These are phyloP conservation scores for Clavulina sp. DNA, from an alignment of 768 basidiomycete genomes.

Conservation along the genomic window DNA sequence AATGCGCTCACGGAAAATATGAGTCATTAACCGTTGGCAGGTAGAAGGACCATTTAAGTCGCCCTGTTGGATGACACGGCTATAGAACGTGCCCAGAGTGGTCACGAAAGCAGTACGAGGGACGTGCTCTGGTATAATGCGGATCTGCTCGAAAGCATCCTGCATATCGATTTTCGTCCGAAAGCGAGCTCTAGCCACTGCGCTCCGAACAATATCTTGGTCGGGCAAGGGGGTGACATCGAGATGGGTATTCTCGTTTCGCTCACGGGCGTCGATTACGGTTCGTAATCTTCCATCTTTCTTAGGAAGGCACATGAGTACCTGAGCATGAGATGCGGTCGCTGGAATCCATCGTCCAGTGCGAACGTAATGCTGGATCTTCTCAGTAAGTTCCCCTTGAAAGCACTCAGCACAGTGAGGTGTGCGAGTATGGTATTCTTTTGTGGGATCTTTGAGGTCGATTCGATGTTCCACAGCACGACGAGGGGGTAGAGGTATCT, in stretches of 20 bases:
- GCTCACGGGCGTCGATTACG: constrained; percentile 20
- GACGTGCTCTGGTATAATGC: constrained; percentile 15
- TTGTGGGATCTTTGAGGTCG: constrained; percentile 21
- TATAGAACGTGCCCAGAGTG: constrained; percentile 22
- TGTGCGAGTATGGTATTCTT: constrained; percentile 18
- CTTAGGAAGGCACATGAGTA: constrained; percentile 1
- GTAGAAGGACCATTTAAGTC: constrained; percentile 31
- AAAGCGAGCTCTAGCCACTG: constrained; percentile 19
- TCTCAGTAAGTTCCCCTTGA: constrained; percentile 17
- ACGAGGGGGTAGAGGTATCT: constrained; percentile 26
- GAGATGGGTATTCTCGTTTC: constrained; percentile 26
- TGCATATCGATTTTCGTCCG: constrained; percentile 26
- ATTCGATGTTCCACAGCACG: constrained; percentile 27
- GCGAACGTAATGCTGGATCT: constrained; percentile 18
- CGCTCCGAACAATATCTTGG: constrained; percentile 23
- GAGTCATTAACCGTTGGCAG: constrained; percentile 28
- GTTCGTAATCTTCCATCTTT: constrained; percentile 21
- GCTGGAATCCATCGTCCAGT: constrained; percentile 22
- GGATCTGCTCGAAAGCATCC: constrained; percentile 29
- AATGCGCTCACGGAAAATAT: constrained; percentile 25
- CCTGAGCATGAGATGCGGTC: background rate
- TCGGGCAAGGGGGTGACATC: constrained; percentile 27
- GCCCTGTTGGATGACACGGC: constrained; percentile 27
- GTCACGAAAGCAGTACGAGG: constrained; percentile 19
- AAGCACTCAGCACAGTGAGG: constrained; percentile 21